A percentile compares a stretch with the other conserved stretches of the same genome.
Conservation (phyloP, 768 basidiomycete genomes). For the Suillus subalutaceus region DNA sequence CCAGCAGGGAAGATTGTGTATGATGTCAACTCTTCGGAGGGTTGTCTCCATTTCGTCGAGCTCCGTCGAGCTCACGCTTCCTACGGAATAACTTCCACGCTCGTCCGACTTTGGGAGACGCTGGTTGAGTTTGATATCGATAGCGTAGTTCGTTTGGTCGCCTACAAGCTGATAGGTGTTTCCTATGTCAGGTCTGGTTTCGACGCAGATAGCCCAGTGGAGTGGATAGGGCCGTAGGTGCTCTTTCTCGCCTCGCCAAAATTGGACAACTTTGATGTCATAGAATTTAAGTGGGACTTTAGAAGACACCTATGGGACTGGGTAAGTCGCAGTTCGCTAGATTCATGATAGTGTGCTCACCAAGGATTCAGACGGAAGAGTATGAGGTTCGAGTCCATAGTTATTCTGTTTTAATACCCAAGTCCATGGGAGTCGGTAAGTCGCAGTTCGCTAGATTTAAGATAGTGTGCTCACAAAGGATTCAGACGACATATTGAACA, state of each 20-base stretch:
- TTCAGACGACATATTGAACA: background rate
- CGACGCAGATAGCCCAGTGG: constrained; percentile 33
- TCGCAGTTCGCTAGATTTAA: background rate
- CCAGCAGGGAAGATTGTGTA: background rate
- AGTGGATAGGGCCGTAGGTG: constrained; percentile 18
- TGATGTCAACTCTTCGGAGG: background rate
- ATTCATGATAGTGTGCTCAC: background rate
- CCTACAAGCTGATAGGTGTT: constrained; percentile 31
- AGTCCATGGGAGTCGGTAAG: background rate
- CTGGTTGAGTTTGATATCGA: constrained; percentile 14
- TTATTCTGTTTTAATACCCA: background rate
- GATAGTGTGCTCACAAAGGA: background rate
- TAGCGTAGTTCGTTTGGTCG: constrained; percentile 23
- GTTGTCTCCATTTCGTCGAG: background rate
- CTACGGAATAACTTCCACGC: constrained; percentile 28
- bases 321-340: background rate
- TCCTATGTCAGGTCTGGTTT: constrained; percentile 19
- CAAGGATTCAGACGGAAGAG: background rate
- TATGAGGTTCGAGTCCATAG: background rate
- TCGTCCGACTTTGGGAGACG: constrained; percentile 11
- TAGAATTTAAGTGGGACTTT: constrained; percentile 18
- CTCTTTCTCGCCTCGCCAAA: constrained; percentile 22
- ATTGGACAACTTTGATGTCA: constrained; percentile 30
- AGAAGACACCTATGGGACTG: background rate
- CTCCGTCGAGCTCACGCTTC: constrained; percentile 15